phyloP scores from a whole-genome alignment of 495 filamentous ascomycete species.

The Aspergillus campestris region DNA sequence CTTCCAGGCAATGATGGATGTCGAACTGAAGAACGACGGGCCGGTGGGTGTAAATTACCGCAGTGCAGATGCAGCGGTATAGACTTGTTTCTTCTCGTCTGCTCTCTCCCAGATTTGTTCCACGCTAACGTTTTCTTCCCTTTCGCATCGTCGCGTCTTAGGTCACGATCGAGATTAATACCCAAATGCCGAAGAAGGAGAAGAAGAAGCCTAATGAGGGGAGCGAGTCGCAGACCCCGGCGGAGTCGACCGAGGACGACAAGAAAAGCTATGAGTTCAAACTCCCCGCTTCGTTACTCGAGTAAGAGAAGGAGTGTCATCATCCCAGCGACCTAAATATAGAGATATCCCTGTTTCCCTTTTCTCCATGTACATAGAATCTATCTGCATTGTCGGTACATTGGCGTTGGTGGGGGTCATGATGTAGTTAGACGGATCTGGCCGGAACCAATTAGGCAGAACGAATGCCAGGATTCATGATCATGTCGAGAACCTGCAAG shows the following conservation, averaged over 20 bases:
- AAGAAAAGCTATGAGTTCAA: constrained; percentile 27
- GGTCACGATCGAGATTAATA: constrained; percentile 61
- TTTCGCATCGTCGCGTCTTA: constrained; percentile 12
- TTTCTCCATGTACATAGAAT: too few relatives aligned
- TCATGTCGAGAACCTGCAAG: too few relatives aligned
- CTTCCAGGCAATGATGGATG: constrained; percentile 99
- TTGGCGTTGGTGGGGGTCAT: too few relatives aligned
- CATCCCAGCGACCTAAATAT: too few relatives aligned
- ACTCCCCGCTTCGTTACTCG: constrained; percentile 32
- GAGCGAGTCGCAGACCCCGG: constrained; percentile 2
- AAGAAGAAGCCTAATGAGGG: constrained; percentile 15
- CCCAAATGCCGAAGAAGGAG: constrained; percentile 49
- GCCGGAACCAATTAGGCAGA: too few relatives aligned
- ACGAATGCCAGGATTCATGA: too few relatives aligned
- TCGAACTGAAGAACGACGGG: constrained; percentile 86
- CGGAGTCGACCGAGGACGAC: background rate
- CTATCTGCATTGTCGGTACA: too few relatives aligned
- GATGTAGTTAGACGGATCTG: too few relatives aligned
- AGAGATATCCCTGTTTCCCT: too few relatives aligned
- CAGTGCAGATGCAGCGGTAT: constrained; percentile 59
- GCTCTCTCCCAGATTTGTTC: background rate
- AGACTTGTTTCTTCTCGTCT: constrained; percentile 19
- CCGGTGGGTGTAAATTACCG: constrained; percentile 72
- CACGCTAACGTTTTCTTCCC: constrained; percentile 9
- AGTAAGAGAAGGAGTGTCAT: constrained; percentile 12